phyloP scores from a whole-genome alignment of 2,329 filamentous ascomycete species.

The Aspergillus thermomutatus region DNA sequence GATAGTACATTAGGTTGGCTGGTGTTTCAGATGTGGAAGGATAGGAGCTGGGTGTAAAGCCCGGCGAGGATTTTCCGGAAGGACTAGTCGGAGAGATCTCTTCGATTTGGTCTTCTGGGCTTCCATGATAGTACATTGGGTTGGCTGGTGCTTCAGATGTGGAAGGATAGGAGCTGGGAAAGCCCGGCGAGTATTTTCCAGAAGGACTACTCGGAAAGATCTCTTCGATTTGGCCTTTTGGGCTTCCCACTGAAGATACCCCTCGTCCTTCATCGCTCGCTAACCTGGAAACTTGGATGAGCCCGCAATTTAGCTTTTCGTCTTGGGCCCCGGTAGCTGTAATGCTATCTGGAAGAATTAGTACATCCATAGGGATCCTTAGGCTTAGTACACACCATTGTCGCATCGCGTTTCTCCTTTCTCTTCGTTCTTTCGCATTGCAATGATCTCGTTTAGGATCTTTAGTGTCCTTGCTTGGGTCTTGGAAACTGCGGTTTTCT shows the following conservation, averaged over 20 bases:
- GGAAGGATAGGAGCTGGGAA: background rate
- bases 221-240: background rate
- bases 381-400: background rate
- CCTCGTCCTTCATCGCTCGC: too few relatives aligned
- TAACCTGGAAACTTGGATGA: background rate
- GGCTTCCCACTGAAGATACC: too few relatives aligned
- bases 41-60: background rate
- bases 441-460: background rate
- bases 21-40: background rate
- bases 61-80: background rate
- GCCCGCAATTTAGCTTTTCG: background rate
- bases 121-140: background rate
- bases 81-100: background rate
- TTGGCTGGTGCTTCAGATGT: background rate
- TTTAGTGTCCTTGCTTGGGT: background rate
- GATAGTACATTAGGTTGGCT: background rate
- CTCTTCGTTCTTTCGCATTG: background rate
- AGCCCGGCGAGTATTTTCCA: background rate
- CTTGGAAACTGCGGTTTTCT: background rate
- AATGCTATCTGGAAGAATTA: background rate
- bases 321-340: background rate
- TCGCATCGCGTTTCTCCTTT: background rate
- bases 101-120: background rate
- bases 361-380: background rate
- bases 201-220: background rate